Conservation (phyloP, 1,284 basidiomycete genomes). For the Malassezia caprae region DNA sequence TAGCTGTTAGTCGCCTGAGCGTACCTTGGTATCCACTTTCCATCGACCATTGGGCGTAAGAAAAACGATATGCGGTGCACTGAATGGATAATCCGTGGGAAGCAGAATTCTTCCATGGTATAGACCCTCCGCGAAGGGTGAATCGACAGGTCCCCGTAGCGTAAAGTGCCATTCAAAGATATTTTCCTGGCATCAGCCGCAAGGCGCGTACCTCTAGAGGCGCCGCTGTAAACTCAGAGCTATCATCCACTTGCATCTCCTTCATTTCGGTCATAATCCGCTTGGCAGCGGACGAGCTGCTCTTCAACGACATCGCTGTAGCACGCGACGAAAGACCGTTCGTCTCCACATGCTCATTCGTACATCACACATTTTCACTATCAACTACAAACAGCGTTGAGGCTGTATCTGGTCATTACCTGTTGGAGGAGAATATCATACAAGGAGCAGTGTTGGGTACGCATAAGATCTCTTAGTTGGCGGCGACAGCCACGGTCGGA, state of each 20-base stretch:
- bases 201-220: slow-evolving; percentile 14
- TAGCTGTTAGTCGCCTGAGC: neutral
- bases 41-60: slow-evolving; percentile 91
- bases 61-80: slow-evolving; percentile 84
- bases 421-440: slow-evolving; percentile 52
- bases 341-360: neutral
- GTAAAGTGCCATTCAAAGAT: slow-evolving; percentile 87
- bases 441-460: neutral
- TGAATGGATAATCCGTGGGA: slow-evolving; percentile 86
- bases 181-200: slow-evolving; percentile 28
- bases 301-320: neutral
- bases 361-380: neutral
- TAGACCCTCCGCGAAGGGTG: slow-evolving; percentile 47
- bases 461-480: neutral
- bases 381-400: slow-evolving; percentile 9
- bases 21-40: slow-evolving; percentile 73
- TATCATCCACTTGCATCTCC: slow-evolving; percentile 2
- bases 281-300: slow-evolving; percentile 8
- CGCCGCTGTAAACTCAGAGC: slow-evolving; percentile 2
- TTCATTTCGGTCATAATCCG: slow-evolving; percentile 16
- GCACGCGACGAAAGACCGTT: neutral
- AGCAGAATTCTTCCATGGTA: slow-evolving; percentile 87
- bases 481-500: neutral
- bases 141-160: slow-evolving; percentile 62
- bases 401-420: neutral